Percentiles rank a stretch among this genome's conserved stretches.
Evolutionary conservation across 129 eudicot species (phyloP).

Genomic region (Rutidosis leptorrhynchoides): DNA sequence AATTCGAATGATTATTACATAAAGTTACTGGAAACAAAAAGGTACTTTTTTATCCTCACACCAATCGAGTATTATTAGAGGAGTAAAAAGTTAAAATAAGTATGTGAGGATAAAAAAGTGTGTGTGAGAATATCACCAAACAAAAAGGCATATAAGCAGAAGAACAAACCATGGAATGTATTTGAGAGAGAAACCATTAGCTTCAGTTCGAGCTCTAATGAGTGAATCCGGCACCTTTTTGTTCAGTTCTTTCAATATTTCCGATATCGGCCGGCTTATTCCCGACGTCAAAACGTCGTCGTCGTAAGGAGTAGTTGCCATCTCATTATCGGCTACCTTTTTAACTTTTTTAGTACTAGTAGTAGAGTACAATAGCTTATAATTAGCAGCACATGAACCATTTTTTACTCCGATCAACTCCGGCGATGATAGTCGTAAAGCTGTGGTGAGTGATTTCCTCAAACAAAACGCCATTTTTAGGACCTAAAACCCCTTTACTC

Average conservation of each 20-base stretch:
- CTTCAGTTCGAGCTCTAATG: constrained; percentile 47
- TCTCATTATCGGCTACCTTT: constrained; percentile 13
- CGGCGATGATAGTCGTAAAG: constrained; percentile 19
- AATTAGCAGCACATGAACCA: neutral
- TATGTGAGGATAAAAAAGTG: no score
- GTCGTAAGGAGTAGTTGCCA: constrained; percentile 18
- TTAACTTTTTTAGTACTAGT: constrained; percentile 29
- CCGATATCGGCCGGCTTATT: constrained; percentile 70
- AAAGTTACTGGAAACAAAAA: no score
- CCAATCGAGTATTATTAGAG: no score
- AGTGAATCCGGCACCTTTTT: constrained; percentile 85
- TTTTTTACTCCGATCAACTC: constrained; percentile 4
- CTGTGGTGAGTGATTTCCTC: constrained; percentile 29
- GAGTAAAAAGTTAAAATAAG: no score
- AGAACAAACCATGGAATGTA: constrained; percentile 65
- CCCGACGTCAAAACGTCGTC: constrained; percentile 54
- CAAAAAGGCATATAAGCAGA: no score
- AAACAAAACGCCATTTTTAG: constrained; percentile 33
- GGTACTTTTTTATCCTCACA: no score
- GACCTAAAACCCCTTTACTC: constrained; percentile 21
- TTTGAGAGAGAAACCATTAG: constrained; percentile 53
- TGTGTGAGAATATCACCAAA: no score
- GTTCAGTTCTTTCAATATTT: constrained; percentile 76
- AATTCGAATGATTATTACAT: no score
- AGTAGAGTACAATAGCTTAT: constrained; percentile 26